Percentiles rank a stretch among this genome's conserved stretches.
phyloP scores from a whole-genome alignment of 2,329 filamentous ascomycete genomes.

The Parastagonospora avenae region DNA sequence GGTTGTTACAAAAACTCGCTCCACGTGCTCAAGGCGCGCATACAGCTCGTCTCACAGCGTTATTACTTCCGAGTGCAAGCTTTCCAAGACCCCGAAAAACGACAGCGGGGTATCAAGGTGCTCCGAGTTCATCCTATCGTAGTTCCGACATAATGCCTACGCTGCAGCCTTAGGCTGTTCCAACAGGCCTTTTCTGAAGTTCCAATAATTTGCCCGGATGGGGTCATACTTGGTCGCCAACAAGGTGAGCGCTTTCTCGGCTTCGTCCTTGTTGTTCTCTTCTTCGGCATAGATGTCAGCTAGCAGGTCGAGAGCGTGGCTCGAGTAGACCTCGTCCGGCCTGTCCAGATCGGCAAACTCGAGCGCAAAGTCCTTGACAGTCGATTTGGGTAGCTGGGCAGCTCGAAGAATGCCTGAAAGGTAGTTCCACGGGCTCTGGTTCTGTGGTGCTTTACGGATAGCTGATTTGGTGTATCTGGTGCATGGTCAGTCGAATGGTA shows the following conservation, averaged over 20 bases:
- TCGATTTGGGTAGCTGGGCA: conserved; percentile 57
- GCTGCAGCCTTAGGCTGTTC: conserved; percentile 29
- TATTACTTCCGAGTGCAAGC: conserved; percentile 7
- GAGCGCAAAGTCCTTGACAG: conserved; percentile 59
- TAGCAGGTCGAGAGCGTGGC: conserved; percentile 71
- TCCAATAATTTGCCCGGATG: conserved; percentile 91
- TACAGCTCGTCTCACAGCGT: conserved; percentile 18
- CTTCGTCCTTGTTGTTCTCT: conserved; percentile 63
- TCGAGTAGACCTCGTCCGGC: conserved; percentile 61
- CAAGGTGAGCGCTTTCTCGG: conserved; percentile 71
- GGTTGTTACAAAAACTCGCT: conserved; percentile 8
- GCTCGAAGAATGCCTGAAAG: conserved; percentile 76
- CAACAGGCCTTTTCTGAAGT: conserved; percentile 64
- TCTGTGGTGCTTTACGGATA: conserved; percentile 83
- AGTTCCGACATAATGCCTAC: conserved; percentile 15
- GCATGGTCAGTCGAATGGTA: conserved; percentile 23
- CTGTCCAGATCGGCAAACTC: conserved; percentile 59
- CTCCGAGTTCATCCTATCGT: conserved; percentile 4
- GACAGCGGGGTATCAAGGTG: conserved; percentile 33
- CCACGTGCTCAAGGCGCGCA: conserved; percentile 1
- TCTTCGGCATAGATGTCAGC: conserved; percentile 67
- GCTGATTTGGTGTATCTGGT: conserved; percentile 66
- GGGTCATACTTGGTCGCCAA: conserved; percentile 88
- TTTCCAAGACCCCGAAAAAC: conserved; percentile 11
- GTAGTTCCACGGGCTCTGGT: conserved; percentile 94